Evolutionary conservation across 2,329 filamentous ascomycete species (phyloP).

Genomic region (Lasiodiplodia sp.): DNA sequence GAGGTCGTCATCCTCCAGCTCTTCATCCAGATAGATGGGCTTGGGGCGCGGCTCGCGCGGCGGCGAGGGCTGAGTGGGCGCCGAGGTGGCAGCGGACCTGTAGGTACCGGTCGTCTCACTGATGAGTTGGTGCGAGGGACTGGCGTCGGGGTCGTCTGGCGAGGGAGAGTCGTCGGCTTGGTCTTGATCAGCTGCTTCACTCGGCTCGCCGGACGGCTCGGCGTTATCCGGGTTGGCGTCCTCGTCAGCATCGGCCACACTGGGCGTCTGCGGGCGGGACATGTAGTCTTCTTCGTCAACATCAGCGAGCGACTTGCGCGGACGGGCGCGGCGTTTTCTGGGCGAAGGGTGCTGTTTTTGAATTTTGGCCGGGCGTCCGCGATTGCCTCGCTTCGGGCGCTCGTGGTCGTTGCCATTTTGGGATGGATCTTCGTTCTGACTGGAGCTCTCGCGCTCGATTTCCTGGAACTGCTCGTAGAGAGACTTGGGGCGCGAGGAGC

Average conservation of each 20-base stretch:
- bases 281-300: slow-evolving; percentile 42
- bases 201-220: slow-evolving; percentile 28
- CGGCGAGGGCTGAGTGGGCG: neutral
- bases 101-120: slow-evolving; percentile 14
- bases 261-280: slow-evolving; percentile 45
- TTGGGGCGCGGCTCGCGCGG: slow-evolving; percentile 19
- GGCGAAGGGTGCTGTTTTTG: slow-evolving; percentile 36
- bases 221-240: slow-evolving; percentile 36
- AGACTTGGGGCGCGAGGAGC: slow-evolving; percentile 22
- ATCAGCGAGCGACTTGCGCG: slow-evolving; percentile 45
- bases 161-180: slow-evolving; percentile 22
- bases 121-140: slow-evolving; percentile 22
- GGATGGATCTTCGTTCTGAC: slow-evolving; percentile 25
- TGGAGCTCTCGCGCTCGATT: slow-evolving; percentile 29
- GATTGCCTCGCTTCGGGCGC: slow-evolving; percentile 28
- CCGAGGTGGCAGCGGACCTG: neutral
- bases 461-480: slow-evolving; percentile 29
- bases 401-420: slow-evolving; percentile 29
- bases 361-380: slow-evolving; percentile 26
- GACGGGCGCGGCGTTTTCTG: slow-evolving; percentile 43
- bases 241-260: slow-evolving; percentile 40
- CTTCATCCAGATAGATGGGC: slow-evolving; percentile 27
- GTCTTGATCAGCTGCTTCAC: slow-evolving; percentile 30
- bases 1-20: slow-evolving; percentile 39
- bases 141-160: slow-evolving; percentile 25